A percentile compares a stretch with the other conserved stretches of the same genome.
Conservation (phyloP, 768 basidiomycete genomes). For the Mycena olivaceomarginata region DNA sequence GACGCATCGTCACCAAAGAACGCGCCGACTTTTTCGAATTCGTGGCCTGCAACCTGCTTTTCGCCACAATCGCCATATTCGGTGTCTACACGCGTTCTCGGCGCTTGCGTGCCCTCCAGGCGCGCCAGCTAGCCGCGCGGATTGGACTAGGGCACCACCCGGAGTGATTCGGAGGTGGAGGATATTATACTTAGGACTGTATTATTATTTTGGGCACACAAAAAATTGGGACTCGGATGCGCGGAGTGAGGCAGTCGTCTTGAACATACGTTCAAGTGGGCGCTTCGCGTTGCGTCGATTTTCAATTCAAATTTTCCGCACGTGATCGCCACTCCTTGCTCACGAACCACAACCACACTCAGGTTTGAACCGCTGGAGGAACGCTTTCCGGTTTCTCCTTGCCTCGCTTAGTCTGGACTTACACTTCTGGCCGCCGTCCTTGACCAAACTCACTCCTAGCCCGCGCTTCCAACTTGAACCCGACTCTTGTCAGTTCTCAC, state of each 20-base stretch:
- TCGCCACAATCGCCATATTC: conserved; percentile 79
- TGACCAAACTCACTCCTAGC: too few relatives aligned
- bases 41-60: conserved; percentile 86
- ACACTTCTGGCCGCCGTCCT: too few relatives aligned
- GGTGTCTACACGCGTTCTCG: conserved; percentile 83
- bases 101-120: conserved; percentile 82
- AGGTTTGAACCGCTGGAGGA: neutral
- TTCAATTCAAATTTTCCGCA: neutral
- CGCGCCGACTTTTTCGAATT: conserved; percentile 95
- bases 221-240: neutral
- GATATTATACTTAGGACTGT: neutral
- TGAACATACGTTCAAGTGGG: too few relatives aligned
- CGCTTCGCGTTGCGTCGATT: neutral
- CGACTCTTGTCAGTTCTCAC: too few relatives aligned
- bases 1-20: conserved; percentile 87
- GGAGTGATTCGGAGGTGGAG: neutral
- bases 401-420: too few relatives aligned
- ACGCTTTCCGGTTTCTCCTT: too few relatives aligned
- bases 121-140: conserved; percentile 88
- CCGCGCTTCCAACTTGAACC: too few relatives aligned
- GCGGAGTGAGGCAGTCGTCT: too few relatives aligned
- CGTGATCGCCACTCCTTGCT: neutral
- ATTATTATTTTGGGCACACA: conserved; percentile 6
- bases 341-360: neutral
- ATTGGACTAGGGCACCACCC: conserved; percentile 60